These are phyloP conservation scores for Teratosphaeriaceae sp. DNA, from an alignment of 2,329 filamentous ascomycete genomes.

Conservation along the genomic window DNA sequence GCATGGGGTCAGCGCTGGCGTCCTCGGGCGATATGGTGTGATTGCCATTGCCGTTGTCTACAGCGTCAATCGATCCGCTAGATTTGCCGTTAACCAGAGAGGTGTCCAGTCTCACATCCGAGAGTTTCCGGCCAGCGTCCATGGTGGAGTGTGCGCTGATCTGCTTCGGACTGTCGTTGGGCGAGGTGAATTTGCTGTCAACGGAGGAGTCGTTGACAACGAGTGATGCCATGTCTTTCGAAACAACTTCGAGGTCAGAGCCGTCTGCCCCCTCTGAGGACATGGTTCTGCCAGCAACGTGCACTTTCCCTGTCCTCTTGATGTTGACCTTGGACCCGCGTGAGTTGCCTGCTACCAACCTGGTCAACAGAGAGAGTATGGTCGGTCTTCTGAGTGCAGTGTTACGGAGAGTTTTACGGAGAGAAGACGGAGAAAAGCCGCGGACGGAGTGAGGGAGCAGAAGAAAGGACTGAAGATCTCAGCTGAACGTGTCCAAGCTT, in stretches of 20 bases:
- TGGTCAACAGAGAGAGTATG: no score
- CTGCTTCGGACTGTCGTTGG: conserved; percentile 4
- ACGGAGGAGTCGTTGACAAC: conserved; percentile 1
- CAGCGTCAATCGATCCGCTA: conserved; percentile 1
- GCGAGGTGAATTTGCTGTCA: conserved; percentile 7
- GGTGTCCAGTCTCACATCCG: conserved; percentile 4
- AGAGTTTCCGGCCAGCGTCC: neutral
- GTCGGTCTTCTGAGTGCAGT: no score
- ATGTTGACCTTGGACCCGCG: no score
- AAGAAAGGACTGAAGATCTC: neutral
- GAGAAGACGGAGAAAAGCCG: no score
- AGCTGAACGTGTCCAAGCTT: neutral
- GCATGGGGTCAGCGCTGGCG: conserved; percentile 9
- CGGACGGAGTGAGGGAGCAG: neutral
- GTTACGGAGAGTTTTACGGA: no score
- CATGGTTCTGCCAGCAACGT: neutral
- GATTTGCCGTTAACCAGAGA: neutral
- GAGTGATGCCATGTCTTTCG: conserved; percentile 6
- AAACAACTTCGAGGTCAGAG: conserved; percentile 11
- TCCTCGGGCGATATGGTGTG: conserved; percentile 6
- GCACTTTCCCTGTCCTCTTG: neutral
- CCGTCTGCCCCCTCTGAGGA: conserved; percentile 1
- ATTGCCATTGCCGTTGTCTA: conserved; percentile 1
- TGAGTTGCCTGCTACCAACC: no score
- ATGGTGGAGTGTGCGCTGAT: neutral